These are phyloP conservation scores for Penicillium samsonianum DNA, from an alignment of 495 filamentous ascomycete genomes.

Conservation along the genomic window DNA sequence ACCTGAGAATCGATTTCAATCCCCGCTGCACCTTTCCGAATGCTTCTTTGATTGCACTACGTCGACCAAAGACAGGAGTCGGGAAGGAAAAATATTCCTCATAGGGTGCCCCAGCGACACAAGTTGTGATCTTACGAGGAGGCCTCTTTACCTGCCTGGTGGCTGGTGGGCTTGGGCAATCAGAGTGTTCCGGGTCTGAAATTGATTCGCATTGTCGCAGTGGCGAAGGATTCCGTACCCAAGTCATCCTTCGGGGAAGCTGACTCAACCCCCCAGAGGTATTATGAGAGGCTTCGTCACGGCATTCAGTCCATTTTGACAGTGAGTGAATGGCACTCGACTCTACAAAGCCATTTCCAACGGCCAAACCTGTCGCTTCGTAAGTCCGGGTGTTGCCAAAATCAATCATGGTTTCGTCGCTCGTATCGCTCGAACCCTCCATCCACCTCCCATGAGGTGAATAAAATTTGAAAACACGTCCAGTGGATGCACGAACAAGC, in stretches of 20 bases:
- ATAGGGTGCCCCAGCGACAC: not conserved
- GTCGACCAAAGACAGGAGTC: not conserved
- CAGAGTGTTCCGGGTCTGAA: too few species aligned
- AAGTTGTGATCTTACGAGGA: not conserved
- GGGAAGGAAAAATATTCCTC: not conserved
- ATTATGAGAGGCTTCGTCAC: not conserved
- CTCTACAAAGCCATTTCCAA: slow-evolving; percentile 28
- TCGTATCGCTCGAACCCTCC: slow-evolving; percentile 2
- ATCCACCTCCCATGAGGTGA: slow-evolving; percentile 31
- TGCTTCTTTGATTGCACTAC: not conserved
- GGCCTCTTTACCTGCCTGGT: not conserved
- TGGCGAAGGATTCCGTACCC: not conserved
- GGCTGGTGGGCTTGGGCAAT: too few species aligned
- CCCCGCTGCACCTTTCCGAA: not conserved
- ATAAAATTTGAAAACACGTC: slow-evolving; percentile 29
- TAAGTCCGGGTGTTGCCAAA: slow-evolving; percentile 2
- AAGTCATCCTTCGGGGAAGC: not conserved
- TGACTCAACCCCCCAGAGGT: too few species aligned
- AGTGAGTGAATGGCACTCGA: not conserved
- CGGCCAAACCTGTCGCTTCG: not conserved
- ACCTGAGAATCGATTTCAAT: not conserved
- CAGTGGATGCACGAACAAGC: slow-evolving; percentile 21
- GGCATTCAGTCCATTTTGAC: not conserved
- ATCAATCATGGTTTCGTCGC: slow-evolving; percentile 8
- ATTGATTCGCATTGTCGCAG: not conserved